These are phyloP conservation scores for Mycosarcoma mackinlayi DNA, from an alignment of 1,284 basidiomycete genomes.

Conservation along the genomic window DNA sequence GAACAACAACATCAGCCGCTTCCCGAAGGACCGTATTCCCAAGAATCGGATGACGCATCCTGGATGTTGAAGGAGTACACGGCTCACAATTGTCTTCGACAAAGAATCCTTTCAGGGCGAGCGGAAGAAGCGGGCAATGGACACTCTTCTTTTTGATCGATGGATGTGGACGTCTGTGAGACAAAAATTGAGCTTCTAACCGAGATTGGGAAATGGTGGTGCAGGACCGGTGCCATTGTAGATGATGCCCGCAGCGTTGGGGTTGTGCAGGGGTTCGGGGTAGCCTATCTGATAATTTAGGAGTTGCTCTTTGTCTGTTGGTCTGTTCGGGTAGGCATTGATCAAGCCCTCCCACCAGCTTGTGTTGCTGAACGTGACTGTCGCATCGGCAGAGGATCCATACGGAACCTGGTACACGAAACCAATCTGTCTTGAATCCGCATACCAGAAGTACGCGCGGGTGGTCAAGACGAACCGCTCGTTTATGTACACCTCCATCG, in stretches of 20 bases:
- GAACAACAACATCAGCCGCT: slow-evolving; percentile 63
- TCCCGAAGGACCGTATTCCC: slow-evolving; percentile 50
- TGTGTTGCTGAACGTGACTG: slow-evolving; percentile 13
- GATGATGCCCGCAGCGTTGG: slow-evolving; percentile 20
- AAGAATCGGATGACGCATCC: slow-evolving; percentile 33
- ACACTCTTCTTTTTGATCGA: too few species aligned
- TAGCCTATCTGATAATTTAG: slow-evolving; percentile 21
- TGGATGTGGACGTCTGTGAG: too few species aligned
- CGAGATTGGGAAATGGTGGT: slow-evolving; percentile 23
- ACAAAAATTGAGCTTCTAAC: slow-evolving; percentile 2
- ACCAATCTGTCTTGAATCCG: slow-evolving; percentile 17
- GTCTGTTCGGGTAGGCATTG: slow-evolving; percentile 32
- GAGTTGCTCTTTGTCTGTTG: slow-evolving; percentile 25
- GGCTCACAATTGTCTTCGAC: too few species aligned
- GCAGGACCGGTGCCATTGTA: slow-evolving; percentile 27
- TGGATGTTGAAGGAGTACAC: slow-evolving; percentile 17
- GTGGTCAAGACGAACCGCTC: slow-evolving; percentile 39
- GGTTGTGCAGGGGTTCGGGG: slow-evolving; percentile 32
- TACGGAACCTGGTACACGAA: slow-evolving; percentile 30
- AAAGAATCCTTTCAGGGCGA: too few species aligned
- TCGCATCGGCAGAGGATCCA: neutral
- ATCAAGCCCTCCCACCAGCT: slow-evolving; percentile 43
- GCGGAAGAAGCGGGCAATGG: too few species aligned
- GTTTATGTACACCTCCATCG: slow-evolving; percentile 45
- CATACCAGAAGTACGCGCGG: slow-evolving; percentile 37